These are phyloP conservation scores for Staphylotrichum tortipilum DNA, from an alignment of 495 filamentous ascomycete genomes.

Conservation along the genomic window DNA sequence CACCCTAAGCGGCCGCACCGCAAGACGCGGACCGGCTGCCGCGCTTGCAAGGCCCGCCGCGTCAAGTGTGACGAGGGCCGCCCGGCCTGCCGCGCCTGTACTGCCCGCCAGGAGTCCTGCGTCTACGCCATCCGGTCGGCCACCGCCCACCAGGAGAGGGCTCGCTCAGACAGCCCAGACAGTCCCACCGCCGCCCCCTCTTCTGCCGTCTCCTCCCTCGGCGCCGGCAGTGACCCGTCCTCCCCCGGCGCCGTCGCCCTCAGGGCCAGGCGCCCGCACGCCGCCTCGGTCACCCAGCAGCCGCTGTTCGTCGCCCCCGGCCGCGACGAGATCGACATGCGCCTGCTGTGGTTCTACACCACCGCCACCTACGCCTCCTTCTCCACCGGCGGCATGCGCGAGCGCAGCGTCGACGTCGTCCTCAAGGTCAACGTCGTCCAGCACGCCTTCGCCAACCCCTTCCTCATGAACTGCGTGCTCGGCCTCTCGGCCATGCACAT, in stretches of 20 bases:
- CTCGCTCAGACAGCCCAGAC: too few relatives aligned
- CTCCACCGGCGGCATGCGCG: constrained; percentile 24
- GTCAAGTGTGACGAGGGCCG: constrained; percentile 44
- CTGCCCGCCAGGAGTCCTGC: constrained; percentile 35
- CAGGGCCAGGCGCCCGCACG: not conserved
- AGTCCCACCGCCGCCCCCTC: too few relatives aligned
- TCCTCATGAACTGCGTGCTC: constrained; percentile 43
- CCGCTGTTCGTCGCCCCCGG: constrained; percentile 28
- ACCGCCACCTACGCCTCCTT: constrained; percentile 30
- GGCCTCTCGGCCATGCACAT: constrained; percentile 39
- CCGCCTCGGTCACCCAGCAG: constrained; percentile 8
- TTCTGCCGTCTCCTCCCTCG: too few relatives aligned
- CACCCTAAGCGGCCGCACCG: constrained; percentile 44
- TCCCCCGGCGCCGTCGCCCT: not conserved
- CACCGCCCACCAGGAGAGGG: too few relatives aligned
- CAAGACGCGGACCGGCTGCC: constrained; percentile 45
- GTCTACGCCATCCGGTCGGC: too few relatives aligned
- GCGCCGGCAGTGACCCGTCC: too few relatives aligned
- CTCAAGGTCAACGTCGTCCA: constrained; percentile 37
- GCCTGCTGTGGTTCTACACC: constrained; percentile 38
- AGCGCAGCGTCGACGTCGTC: constrained; percentile 26
- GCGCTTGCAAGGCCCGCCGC: constrained; percentile 38
- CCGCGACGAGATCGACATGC: constrained; percentile 29
- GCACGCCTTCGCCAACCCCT: constrained; percentile 39
- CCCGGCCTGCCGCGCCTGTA: constrained; percentile 39